Percentiles rank a stretch among this genome's conserved stretches.
Conservation (phyloP, 139 green algal genomes). For the Chlorella vulgaris region DNA sequence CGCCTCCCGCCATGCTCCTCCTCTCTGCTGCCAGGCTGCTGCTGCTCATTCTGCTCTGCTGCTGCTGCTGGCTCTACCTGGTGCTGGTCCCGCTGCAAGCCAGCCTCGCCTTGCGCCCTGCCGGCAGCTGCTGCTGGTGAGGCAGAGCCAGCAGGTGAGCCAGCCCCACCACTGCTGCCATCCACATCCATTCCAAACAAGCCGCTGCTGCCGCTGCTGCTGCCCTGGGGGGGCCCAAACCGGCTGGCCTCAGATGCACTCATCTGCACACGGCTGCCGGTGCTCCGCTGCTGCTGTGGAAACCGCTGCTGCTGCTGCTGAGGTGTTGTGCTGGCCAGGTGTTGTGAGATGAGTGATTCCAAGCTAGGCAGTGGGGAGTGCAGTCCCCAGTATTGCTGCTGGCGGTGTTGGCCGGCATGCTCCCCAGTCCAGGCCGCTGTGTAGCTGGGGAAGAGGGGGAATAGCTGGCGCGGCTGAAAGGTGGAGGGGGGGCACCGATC, state of each 20-base stretch:
- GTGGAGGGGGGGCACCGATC: conserved; percentile 33
- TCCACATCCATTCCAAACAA: conserved; percentile 8
- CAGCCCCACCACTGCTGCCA: not conserved
- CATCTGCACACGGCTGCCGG: not conserved
- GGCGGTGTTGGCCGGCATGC: conserved; percentile 15
- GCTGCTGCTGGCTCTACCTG: conserved; percentile 5
- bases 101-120: no score
- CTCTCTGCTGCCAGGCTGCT: not conserved
- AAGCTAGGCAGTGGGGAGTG: conserved; percentile 48
- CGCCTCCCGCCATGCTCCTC: not conserved
- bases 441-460: conserved; percentile 61
- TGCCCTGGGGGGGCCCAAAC: not conserved
- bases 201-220: conserved; percentile 13
- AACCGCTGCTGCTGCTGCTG: not conserved
- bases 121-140: not conserved
- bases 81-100: not conserved
- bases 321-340: not conserved
- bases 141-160: not conserved
- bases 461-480: conserved; percentile 73
- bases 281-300: not conserved
- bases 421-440: conserved; percentile 47
- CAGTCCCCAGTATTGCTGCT: conserved; percentile 62
- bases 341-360: conserved; percentile 1
- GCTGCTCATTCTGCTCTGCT: conserved; percentile 5
- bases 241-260: not conserved